Evolutionary conservation across 805 yeast species (phyloP).

Genomic region (Kodamaea kakaduensis): DNA sequence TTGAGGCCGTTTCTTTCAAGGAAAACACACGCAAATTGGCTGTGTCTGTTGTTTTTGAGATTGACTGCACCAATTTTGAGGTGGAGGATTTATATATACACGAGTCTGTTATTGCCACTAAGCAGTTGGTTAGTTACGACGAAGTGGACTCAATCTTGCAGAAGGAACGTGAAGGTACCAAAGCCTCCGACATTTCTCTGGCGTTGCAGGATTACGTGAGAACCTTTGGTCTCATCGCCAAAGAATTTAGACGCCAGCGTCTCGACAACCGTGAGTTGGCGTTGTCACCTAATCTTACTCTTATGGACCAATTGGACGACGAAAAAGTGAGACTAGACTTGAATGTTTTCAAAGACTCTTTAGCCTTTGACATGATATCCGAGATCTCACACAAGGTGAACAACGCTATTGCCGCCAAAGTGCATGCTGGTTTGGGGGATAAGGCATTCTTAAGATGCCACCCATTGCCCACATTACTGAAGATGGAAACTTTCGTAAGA

Average conservation of each 20-base stretch:
- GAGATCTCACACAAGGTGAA: conserved; percentile 82
- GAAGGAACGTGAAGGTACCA: conserved; percentile 15
- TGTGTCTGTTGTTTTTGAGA: conserved; percentile 72
- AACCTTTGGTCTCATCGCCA: conserved; percentile 60
- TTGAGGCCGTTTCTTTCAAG: conserved; percentile 56
- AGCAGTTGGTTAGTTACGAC: conserved; percentile 49
- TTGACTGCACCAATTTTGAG: conserved; percentile 68
- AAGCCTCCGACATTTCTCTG: conserved; percentile 33
- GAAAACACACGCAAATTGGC: conserved; percentile 61
- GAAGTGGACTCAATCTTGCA: conserved; percentile 50
- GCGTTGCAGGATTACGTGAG: conserved; percentile 64
- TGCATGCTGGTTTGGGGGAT: conserved; percentile 74
- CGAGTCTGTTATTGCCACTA: conserved; percentile 66
- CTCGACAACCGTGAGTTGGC: conserved; percentile 47
- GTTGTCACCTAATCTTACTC: conserved; percentile 51
- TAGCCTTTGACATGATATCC: conserved; percentile 55
- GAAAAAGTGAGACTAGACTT: conserved; percentile 69
- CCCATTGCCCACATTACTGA: conserved; percentile 74
- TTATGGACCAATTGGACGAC: conserved; percentile 80
- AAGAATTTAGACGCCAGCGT: conserved; percentile 68
- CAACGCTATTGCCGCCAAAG: conserved; percentile 76
- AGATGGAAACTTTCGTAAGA: conserved; percentile 73
- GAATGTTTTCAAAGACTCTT: conserved; percentile 63
- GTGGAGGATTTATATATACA: conserved; percentile 75
- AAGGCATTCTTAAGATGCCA: conserved; percentile 83